Conservation (phyloP, 2,329 filamentous ascomycete species). For the Penicillium sp. region DNA sequence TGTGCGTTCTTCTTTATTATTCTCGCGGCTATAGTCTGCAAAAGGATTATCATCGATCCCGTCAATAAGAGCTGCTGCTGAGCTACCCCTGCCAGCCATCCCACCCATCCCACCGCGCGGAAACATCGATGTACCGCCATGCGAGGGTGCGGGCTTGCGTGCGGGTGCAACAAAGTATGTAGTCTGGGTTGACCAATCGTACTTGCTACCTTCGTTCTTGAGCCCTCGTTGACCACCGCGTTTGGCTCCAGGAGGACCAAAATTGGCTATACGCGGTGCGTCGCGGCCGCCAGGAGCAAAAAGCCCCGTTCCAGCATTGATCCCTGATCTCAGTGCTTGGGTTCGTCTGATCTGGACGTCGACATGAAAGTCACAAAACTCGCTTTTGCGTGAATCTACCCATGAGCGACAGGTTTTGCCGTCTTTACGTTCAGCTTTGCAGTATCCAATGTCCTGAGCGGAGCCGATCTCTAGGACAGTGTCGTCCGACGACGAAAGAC, state of each 20-base stretch:
- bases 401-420: constrained; percentile 75
- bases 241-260: constrained; percentile 20
- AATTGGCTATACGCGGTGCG: constrained; percentile 42
- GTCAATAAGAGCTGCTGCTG: constrained; percentile 41
- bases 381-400: constrained; percentile 83
- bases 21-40: constrained; percentile 37
- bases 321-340: constrained; percentile 66
- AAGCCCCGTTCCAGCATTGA: constrained; percentile 65
- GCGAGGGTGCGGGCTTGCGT: constrained; percentile 17
- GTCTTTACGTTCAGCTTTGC: constrained; percentile 79
- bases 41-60: constrained; percentile 39
- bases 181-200: constrained; percentile 39
- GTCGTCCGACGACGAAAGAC: constrained; percentile 80
- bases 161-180: constrained; percentile 43
- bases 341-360: constrained; percentile 74
- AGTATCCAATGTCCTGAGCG: constrained; percentile 81
- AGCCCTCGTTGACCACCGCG: constrained; percentile 24
- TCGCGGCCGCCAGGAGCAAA: constrained; percentile 38
- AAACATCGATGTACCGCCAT: background rate
- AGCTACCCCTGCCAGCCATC: constrained; percentile 20
- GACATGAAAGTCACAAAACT: constrained; percentile 90
- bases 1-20: constrained; percentile 39
- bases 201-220: constrained; percentile 35
- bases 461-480: constrained; percentile 84
- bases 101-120: background rate